These are phyloP conservation scores for Oxyria digyna DNA, from an alignment of 148 eudicot genomes.

Conservation along the genomic window DNA sequence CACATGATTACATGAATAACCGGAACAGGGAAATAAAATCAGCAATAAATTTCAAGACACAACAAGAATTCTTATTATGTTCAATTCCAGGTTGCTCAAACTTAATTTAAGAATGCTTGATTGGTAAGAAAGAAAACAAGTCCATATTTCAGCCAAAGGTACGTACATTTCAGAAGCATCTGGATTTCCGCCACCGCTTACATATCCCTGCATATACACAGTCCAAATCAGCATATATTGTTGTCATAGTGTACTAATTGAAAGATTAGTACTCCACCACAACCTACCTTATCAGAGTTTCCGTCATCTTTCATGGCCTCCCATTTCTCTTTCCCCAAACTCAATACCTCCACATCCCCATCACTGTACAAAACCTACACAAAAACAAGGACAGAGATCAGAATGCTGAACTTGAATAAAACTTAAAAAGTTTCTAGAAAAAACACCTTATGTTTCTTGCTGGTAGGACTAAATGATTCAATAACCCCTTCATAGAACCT, in stretches of 20 bases:
- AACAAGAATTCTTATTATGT: not conserved
- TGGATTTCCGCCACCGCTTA: slow-evolving; percentile 27
- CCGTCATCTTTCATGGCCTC: slow-evolving; percentile 19
- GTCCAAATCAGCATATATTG: slow-evolving; percentile 9
- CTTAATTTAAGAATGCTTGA: not conserved
- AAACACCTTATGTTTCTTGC: slow-evolving; percentile 60
- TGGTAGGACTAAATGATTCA: slow-evolving; percentile 29
- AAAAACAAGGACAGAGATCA: slow-evolving; percentile 1
- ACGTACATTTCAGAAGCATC: slow-evolving; percentile 60
- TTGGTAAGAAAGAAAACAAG: not conserved
- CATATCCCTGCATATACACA: slow-evolving; percentile 30
- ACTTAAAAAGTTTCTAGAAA: not conserved
- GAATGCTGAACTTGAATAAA: slow-evolving; percentile 8
- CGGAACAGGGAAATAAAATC: not conserved
- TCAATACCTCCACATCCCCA: slow-evolving; percentile 55
- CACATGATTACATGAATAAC: not conserved
- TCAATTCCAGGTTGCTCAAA: not conserved
- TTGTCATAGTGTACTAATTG: not conserved
- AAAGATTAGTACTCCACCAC: not conserved
- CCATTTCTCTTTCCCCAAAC: slow-evolving; percentile 45
- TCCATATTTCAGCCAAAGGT: not conserved
- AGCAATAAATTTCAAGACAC: not conserved
- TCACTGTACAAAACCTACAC: slow-evolving; percentile 48
- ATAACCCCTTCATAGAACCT: slow-evolving; percentile 70
- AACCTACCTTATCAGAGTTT: slow-evolving; percentile 29